phyloP scores from a whole-genome alignment of 306 rosid genomes.

The Pyrus communis region DNA sequence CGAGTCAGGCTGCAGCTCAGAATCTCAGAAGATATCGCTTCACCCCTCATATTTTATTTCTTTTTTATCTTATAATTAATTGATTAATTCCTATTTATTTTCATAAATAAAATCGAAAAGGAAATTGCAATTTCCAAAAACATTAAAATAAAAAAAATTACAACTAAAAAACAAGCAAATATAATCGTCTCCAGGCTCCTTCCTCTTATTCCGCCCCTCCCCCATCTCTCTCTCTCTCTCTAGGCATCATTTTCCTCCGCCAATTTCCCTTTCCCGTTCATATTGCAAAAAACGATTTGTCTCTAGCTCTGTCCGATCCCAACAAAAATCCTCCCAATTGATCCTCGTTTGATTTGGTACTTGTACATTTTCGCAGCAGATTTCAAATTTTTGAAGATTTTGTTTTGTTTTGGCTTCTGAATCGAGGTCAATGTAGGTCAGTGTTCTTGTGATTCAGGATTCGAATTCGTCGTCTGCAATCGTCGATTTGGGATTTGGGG shows the following conservation, averaged over 20 bases:
- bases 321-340: background rate
- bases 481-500: constrained; percentile 6
- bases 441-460: constrained; percentile 15
- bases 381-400: background rate
- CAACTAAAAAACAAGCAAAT: background rate
- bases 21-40: constrained; percentile 25
- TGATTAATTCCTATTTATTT: background rate
- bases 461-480: constrained; percentile 1
- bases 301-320: constrained; percentile 4
- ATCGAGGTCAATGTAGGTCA: constrained; percentile 29
- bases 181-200: constrained; percentile 12
- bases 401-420: background rate
- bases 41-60: constrained; percentile 3
- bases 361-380: background rate
- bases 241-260: constrained; percentile 37
- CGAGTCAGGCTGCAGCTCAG: constrained; percentile 26
- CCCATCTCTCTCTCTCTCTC: constrained; percentile 1
- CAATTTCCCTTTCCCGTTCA: constrained; percentile 26
- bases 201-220: background rate
- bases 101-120: background rate
- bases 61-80: background rate
- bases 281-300: background rate
- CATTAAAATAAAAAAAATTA: background rate
- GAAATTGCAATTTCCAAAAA: background rate
- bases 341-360: background rate